phyloP scores from a whole-genome alignment of 257 asterid genomes.

The Forsythia viridissima region DNA sequence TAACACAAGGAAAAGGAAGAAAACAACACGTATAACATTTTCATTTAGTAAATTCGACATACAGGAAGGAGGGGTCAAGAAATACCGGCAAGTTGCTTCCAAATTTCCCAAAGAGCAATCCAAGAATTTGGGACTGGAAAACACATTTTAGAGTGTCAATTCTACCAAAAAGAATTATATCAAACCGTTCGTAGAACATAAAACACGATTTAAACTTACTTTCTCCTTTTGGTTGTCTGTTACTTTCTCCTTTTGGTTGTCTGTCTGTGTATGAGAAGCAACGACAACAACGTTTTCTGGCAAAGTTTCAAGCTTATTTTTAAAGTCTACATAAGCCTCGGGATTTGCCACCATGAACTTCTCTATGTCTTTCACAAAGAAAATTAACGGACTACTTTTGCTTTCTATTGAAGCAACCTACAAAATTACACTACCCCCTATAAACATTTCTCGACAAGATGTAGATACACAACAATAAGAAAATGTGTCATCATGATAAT shows the following conservation, averaged over 20 bases:
- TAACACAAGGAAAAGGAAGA: no score
- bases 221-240: no score
- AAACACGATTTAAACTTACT: no score
- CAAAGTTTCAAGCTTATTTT: slow-evolving; percentile 67
- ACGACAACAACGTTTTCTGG: slow-evolving; percentile 77
- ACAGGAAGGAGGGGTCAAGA: no score
- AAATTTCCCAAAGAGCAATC: no score
- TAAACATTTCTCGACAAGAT: background rate
- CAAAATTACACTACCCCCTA: slow-evolving; percentile 5
- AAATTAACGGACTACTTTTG: slow-evolving; percentile 57
- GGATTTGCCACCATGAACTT: slow-evolving; percentile 73
- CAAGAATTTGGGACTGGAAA: no score
- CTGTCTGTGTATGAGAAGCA: slow-evolving; percentile 81
- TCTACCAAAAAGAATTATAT: no score
- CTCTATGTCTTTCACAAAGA: slow-evolving; percentile 84
- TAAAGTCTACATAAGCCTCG: slow-evolving; percentile 63
- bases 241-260: slow-evolving; percentile 86
- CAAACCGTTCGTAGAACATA: no score
- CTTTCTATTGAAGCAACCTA: slow-evolving; percentile 78
- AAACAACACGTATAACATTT: no score
- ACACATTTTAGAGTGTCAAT: no score
- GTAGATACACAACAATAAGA: slow-evolving; percentile 13
- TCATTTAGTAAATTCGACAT: no score
- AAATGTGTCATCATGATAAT: background rate
- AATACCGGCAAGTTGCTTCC: no score